Evolutionary conservation across 2,329 filamentous ascomycete genomes (phyloP).

Genomic region (Alternaria gaisen): DNA sequence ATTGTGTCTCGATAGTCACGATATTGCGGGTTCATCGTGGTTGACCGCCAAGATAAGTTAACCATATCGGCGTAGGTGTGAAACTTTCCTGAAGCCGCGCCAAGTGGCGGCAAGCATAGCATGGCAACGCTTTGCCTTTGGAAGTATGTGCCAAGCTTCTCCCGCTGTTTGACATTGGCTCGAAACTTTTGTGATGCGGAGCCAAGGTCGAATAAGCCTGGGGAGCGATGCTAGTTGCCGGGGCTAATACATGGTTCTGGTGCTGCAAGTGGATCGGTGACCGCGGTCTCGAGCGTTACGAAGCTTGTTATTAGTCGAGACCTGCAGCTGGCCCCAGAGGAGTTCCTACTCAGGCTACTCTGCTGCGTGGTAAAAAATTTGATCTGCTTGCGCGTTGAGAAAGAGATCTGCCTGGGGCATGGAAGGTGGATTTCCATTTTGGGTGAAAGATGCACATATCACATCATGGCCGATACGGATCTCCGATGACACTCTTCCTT

Average conservation of each 20-base stretch:
- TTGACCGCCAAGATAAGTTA: conserved; percentile 43
- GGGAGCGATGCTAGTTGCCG: conserved; percentile 19
- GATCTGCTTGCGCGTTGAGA: not conserved
- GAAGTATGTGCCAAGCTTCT: conserved; percentile 36
- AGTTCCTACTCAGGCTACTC: not conserved
- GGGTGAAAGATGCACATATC: not conserved
- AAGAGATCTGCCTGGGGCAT: not conserved
- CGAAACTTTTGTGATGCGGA: conserved; percentile 48
- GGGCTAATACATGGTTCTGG: conserved; percentile 17
- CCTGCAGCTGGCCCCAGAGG: conserved; percentile 11
- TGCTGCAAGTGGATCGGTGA: conserved; percentile 24
- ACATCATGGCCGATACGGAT: not conserved
- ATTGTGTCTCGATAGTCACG: conserved; percentile 16
- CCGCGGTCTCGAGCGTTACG: conserved; percentile 27
- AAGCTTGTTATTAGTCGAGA: conserved; percentile 7
- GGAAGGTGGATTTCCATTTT: not conserved
- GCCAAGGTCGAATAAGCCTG: conserved; percentile 41
- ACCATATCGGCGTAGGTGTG: conserved; percentile 45
- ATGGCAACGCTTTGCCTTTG: conserved; percentile 30
- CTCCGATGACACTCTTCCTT: not conserved
- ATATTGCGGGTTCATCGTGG: conserved; percentile 19
- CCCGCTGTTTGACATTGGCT: conserved; percentile 42
- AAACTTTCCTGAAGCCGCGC: conserved; percentile 52
- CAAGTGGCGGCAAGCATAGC: conserved; percentile 42
- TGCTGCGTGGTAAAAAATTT: not conserved